Evolutionary conservation across 1,284 basidiomycete species (phyloP), one percentile per base, ranked within the genome.

Genomic region (Apiotrichum domesticum): DNA sequence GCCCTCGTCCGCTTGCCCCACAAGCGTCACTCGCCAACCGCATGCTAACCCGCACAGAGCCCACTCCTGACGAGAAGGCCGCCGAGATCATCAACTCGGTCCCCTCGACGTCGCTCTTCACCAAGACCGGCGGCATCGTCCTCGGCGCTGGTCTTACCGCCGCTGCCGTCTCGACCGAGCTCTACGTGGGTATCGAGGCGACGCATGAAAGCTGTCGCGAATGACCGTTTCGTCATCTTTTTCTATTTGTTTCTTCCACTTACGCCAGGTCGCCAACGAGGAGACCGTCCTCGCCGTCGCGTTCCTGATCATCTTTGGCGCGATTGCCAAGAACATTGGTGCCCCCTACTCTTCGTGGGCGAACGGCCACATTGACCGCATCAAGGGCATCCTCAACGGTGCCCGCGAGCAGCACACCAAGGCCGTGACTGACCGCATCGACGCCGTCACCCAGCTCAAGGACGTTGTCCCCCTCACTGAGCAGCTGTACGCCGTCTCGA

Each of bases 311-410:
- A 85, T 98, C 74, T 85, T 95, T 66, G 83, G 85, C 35, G 88
- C 87, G 77, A 83, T 98, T 69, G 91, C 85, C 70, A 87, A 87
- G 81, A 78, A 82, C 54, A 80, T 87, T 64, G 85, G 86, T 62
- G 87, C 87, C 65, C 94, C 95, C 32, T 98, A 97, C 84, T 83
- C 83, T 67, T 84, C 90, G 71, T 98, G 95, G 95, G 94, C 95
- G 11, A 84, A 89, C 67, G 84, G 83, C 40, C 86, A 94, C 73
- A 88, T 95, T 73, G 78, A 86, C 71, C 86, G 86, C 69, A 88
- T 96, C 81, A 86, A 84, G 78, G 81, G 69, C 67, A 84, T 96
- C 69, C 86, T 98, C 63, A 85, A 93, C 73, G 79, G 81, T 65
- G 87, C 95, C 29, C 88, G 94, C 61, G 78, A 84, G 14, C 86